Base-by-base conservation (phyloP, 2,329 filamentous ascomycete genomes). In the Septoria linicola region DNA sequence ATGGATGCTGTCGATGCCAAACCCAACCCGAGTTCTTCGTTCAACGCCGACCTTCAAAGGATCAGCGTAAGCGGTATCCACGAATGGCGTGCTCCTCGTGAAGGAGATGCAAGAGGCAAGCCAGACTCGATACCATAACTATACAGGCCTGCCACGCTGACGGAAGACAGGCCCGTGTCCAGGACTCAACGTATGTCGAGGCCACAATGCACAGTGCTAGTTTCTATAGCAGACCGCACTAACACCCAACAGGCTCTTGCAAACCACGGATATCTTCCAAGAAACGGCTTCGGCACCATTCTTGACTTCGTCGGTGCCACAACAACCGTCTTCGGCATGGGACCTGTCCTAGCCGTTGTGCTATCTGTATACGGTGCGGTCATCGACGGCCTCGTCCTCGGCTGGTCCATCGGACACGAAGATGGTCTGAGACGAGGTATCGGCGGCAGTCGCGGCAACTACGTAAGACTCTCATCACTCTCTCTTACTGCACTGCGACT, bases 221-320 rank as follows among this genome's bases (percentile, higher is more conserved):
- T n/a, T n/a, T n/a, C n/a, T n/a, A n/a, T n/a, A n/a, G n/a, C n/a
- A n/a, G n/a, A n/a, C n/a, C n/a, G n/a, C n/a, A n/a, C 32, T 35
- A 14, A 35, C 13, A n/a, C 32, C 16, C 16, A 14, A 11, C 32
- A 35, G 32, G 32, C 32, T 6, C 32, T 66, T 34, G 67, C 66
- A 25, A 68, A 68, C 46, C 66, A 68, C 53, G 55, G 52, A 30
- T 68, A 68, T 41, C 53, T 68, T 1, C 66, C 67, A 3, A 64
- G 62, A 48, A 65, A 68, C 36, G 67, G 67, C 27, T 54, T 63
- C 14, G 67, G 59, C 8, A 67, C 66, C 27, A 65, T 68, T 42
- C 17, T 52, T 8, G 60, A 69, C 35, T 68, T 68, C 54, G 53
- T 64, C 30, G 53, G 56, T 11, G 62, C 53, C n/a, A 63, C 60